Evolutionary conservation across 192 early-diverging fungal genomes (phyloP), one percentile per base, ranked within the genome.

Genomic region (Radiomyces spectabilis): DNA sequence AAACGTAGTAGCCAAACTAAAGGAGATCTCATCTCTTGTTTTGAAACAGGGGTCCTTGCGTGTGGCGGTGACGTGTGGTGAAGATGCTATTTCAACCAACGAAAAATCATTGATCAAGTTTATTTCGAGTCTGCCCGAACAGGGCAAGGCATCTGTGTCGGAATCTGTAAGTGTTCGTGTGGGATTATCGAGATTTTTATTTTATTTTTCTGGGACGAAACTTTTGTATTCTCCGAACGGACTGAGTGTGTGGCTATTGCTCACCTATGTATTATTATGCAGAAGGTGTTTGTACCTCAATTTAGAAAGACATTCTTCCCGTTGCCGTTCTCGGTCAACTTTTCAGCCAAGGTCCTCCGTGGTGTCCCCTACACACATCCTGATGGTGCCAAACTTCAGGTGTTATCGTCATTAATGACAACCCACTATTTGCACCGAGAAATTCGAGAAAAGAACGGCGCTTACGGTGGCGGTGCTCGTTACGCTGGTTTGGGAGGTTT

Each of bases 401-500:
- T 86, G 44, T 27, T 95, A 22, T 82, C 86, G 3, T 89, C 88
- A 9, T 70, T 95, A 25, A 76, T 95, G 74, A 92, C 88, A 15
- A 78, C 81, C 56, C 74, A 87, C 53, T 95, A 77, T 66, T 68
- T 97, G 18, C 94, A 97, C 65, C 88, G 91, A 39, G 94, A 97
- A 71, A 87, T 97, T 40, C 85, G 94, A 56, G 94, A 97, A 59
- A 92, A 89, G 75, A 91, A 91, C 61, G 94, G 94, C 26, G 94
- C 94, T 3, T 97, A 97, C 67, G 92, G 93, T 25, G 95, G 88
- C n/a, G 92, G 92, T 10, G 84, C 91, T 1, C 51, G 62, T 1
- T 92, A 87, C 66, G 74, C 76, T n/a, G 66, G 83, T 0, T 59
- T 81, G 0, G 83, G 82, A n/a, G 93, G 92, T 8, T 52, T 90